Base-by-base conservation (phyloP, 2,329 filamentous ascomycete species). In the Phialophora verrucosa region DNA sequence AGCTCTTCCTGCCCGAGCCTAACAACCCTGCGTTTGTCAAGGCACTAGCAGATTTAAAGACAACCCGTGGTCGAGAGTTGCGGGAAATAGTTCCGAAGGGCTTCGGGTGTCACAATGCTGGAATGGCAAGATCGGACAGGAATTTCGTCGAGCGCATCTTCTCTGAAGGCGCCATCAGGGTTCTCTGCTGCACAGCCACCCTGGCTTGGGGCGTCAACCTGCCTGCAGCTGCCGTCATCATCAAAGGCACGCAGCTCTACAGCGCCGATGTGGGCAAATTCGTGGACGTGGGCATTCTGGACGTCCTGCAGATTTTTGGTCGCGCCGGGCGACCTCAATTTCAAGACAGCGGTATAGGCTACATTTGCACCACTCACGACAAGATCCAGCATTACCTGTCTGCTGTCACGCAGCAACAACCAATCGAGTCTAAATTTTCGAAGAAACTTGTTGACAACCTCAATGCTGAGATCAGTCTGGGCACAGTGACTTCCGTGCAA, bases 181-280 rank as follows among this genome's bases (percentile, higher is more conserved):
- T 99, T 0, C 89, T 99, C 25, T 98, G 94, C 83, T 99, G 96
- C 87, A 99, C 95, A 2, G 95, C 95, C 11, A 99, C 95, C 0
- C 84, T 99, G 29, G 95, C 95, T 0, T 99, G 95, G 95, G 95
- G 95, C 88, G 94, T 99, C 76, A 99, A 99, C 78, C 87, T 99
- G 78, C 95, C 95, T 0, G 95, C 95, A 38, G 95, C 95, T 0
- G 96, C 95, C 0, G 95, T 99, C 59, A 87, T 99, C 61, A 99
- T 99, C 84, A 99, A 99, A 77, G 95, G 95, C 17, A 99, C 95
- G 0, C 94, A 98, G 75, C 87, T 99, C 0, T 99, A 99, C 80
- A 98, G 93, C 76, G 90, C 95, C 0, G 92, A 97, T 76, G 94
- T 96, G 60, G 95, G 95, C 78, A 97, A 96, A 78, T 98, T 97